These are phyloP conservation scores for Recurvomyces mirabilis DNA, from an alignment of 495 filamentous ascomycete genomes.

Conservation along the genomic window DNA sequence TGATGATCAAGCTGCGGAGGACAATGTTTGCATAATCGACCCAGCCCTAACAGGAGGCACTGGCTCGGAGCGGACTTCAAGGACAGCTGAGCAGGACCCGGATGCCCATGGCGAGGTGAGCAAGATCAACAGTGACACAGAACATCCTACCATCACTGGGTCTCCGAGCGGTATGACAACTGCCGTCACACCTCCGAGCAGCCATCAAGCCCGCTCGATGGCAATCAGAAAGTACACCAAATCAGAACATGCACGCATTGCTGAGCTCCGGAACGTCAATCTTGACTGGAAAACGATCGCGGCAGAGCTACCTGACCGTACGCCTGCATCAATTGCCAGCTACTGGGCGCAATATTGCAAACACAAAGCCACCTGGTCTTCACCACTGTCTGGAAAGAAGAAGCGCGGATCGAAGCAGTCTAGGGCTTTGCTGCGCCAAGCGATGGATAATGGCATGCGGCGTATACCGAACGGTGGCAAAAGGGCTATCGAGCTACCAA, in stretches of 20 bases:
- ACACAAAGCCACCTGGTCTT: too few species aligned
- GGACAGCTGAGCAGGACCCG: not conserved
- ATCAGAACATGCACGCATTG: not conserved
- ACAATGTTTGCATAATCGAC: too few species aligned
- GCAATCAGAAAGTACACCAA: not conserved
- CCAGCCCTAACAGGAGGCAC: not conserved
- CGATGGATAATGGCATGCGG: not conserved
- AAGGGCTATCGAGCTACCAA: not conserved
- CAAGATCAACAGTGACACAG: not conserved
- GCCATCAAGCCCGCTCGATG: too few species aligned
- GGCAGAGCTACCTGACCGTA: not conserved
- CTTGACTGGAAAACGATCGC: not conserved
- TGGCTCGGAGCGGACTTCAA: too few species aligned
- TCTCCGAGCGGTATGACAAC: too few species aligned
- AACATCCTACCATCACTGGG: not conserved
- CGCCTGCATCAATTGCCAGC: not conserved
- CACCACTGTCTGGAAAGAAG: too few species aligned
- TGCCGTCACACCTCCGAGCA: too few species aligned
- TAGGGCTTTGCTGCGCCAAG: not conserved
- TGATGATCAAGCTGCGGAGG: too few species aligned
- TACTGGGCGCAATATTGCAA: not conserved
- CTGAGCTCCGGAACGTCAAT: not conserved
- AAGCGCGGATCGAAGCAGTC: too few species aligned
- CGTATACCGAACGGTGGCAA: not conserved
- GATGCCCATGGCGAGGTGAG: not conserved